Evolutionary conservation across 768 basidiomycete genomes (phyloP).

Genomic region (Trametes cingulata): DNA sequence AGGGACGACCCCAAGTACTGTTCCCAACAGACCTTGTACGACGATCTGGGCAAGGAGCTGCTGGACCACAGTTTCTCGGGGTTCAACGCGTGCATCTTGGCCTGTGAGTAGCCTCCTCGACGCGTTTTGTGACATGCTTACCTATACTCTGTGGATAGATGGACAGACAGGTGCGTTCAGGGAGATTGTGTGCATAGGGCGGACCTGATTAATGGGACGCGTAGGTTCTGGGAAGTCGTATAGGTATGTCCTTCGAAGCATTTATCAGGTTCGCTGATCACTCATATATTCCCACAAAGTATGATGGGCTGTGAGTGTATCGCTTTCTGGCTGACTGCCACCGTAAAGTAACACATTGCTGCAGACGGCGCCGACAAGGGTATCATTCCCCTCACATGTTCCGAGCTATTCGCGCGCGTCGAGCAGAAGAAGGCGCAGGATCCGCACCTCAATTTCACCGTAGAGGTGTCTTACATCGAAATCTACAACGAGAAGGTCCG

Average conservation of each 20-base stretch:
- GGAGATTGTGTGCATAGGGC: neutral
- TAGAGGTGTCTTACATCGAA: conserved; percentile 99
- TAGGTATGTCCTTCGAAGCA: conserved; percentile 52
- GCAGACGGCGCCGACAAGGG: conserved; percentile 95
- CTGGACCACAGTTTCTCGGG: conserved; percentile 95
- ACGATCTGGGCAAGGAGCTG: conserved; percentile 91
- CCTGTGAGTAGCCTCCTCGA: conserved; percentile 69
- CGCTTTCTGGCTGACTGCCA: conserved; percentile 10
- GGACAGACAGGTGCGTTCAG: conserved; percentile 81
- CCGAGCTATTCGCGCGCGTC: conserved; percentile 87
- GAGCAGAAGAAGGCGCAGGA: conserved; percentile 61
- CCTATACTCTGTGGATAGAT: conserved; percentile 38
- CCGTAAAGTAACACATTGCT: neutral
- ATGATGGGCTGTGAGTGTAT: conserved; percentile 89
- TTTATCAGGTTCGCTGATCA: conserved; percentile 1
- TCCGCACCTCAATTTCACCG: conserved; percentile 75
- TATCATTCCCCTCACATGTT: conserved; percentile 95
- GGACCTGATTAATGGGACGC: neutral
- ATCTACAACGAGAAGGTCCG: conserved; percentile 99
- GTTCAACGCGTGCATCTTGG: conserved; percentile 98
- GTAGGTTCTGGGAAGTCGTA: conserved; percentile 91
- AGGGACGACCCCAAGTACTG: conserved; percentile 90
- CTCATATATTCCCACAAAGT: conserved; percentile 43
- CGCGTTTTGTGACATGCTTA: neutral
- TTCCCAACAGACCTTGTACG: conserved; percentile 91